These are phyloP conservation scores for Fraxinus angustifolia DNA, from an alignment of 305 asterid species.

Conservation along the genomic window DNA sequence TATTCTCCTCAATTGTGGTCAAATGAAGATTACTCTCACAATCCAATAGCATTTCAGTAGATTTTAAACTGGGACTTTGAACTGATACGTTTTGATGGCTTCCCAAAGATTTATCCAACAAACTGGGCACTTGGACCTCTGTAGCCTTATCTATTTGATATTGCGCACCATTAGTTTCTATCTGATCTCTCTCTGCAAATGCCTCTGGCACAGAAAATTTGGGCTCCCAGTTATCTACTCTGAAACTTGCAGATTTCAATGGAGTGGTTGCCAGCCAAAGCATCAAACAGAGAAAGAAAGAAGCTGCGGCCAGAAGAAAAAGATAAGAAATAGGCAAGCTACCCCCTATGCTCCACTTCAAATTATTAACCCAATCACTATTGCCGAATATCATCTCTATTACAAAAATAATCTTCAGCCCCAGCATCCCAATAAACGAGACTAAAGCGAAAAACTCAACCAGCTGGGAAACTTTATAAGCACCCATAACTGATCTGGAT, in stretches of 20 bases:
- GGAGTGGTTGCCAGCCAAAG: slow-evolving; percentile 90
- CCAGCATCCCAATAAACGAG: slow-evolving; percentile 67
- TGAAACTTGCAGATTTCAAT: slow-evolving; percentile 64
- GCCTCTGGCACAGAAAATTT: slow-evolving; percentile 28
- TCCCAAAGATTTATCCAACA: slow-evolving; percentile 36
- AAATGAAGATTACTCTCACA: slow-evolving; percentile 35
- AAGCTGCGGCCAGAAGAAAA: slow-evolving; percentile 54
- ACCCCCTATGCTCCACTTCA: slow-evolving; percentile 69
- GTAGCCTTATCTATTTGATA: slow-evolving; percentile 35
- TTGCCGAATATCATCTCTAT: slow-evolving; percentile 84
- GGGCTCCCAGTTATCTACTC: slow-evolving; percentile 49
- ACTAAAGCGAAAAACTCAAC: slow-evolving; percentile 59
- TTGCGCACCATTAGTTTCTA: slow-evolving; percentile 33
- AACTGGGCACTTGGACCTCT: slow-evolving; percentile 38
- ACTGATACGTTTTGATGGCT: slow-evolving; percentile 30
- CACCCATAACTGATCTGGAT: slow-evolving; percentile 77
- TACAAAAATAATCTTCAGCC: slow-evolving; percentile 60
- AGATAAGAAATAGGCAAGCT: slow-evolving; percentile 56
- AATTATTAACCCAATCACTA: slow-evolving; percentile 81
- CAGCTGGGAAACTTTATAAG: slow-evolving; percentile 48
- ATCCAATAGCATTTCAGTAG: slow-evolving; percentile 59
- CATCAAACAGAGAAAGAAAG: slow-evolving; percentile 57
- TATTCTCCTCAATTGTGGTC: slow-evolving; percentile 48
- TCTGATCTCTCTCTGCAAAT: slow-evolving; percentile 31
- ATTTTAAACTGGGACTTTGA: slow-evolving; percentile 36